phyloP scores from a whole-genome alignment of 1,284 basidiomycete species.

The Moesziomyces globuligerus region DNA sequence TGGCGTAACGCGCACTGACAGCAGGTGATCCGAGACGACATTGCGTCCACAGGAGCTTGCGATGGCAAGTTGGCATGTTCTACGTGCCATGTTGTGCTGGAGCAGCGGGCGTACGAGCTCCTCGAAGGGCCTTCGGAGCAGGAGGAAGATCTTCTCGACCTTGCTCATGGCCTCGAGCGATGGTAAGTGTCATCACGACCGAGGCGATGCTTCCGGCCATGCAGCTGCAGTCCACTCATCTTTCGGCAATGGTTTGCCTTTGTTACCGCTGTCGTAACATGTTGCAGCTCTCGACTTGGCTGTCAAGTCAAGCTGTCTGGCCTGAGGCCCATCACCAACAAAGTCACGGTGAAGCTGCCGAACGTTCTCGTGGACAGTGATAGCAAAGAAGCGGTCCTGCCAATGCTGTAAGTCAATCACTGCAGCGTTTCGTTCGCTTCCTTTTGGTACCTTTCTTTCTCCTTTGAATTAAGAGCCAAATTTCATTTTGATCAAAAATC shows the following conservation, averaged over 20 bases:
- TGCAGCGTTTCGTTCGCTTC: too few relatives aligned
- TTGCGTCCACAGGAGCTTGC: neutral
- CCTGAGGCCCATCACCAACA: neutral
- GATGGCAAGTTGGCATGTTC: conserved; percentile 2
- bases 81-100: conserved; percentile 4
- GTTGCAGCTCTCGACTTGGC: conserved; percentile 7
- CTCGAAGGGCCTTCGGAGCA: conserved; percentile 2
- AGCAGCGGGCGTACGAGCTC: conserved; percentile 1
- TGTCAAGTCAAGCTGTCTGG: conserved; percentile 3
- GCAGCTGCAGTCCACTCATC: neutral
- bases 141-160: conserved; percentile 3
- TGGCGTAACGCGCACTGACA: too few relatives aligned
- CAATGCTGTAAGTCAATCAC: too few relatives aligned
- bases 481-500: too few relatives aligned
- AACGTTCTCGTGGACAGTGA: neutral
- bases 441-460: too few relatives aligned
- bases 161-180: conserved; percentile 1
- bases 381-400: too few relatives aligned
- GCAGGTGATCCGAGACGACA: too few relatives aligned
- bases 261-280: too few relatives aligned
- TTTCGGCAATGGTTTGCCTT: too few relatives aligned
- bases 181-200: neutral
- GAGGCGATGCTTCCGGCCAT: neutral
- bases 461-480: too few relatives aligned
- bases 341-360: neutral